Evolutionary conservation across 805 yeast genomes (phyloP), one percentile per base, ranked within the genome.

Genomic region (Metschnikowia kunwiensis): DNA sequence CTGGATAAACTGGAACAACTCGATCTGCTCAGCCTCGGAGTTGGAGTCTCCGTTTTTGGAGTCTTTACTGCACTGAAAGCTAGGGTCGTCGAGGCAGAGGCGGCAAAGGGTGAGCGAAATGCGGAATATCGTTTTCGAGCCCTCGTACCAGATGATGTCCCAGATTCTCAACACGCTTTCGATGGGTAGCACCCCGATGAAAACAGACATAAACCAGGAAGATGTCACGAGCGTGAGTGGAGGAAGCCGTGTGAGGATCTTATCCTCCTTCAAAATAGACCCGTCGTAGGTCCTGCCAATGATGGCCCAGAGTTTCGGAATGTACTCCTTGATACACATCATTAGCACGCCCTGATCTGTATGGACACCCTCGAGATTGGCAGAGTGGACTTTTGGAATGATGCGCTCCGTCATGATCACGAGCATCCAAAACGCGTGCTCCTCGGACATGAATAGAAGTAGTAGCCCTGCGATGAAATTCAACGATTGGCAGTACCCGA

Each of bases 171-270:
- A 65, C 7, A 87, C 82, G 0, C 94, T 77, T 54, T 93, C 97
- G 15, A 87, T 78, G 0, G 98, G 98, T 17, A 93, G 61, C 1
- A 82, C 78, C 0, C 95, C 96, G 23, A 93, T 87, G 61, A 85
- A 93, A n/a, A 86, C 76, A 51, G 96, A 85, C 97, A 93, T 91
- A 55, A 93, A 93, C 98, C 98, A 93, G 36, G 95, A 80, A 0
- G 96, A 91, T 1, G 97, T 93, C 48, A 95, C 93, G 30, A 93
- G 70, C 1, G 96, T 85, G 4, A 93, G 75, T 2, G 97, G 95
- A 1, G 98, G 97, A 28, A 89, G 63, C 47, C 83, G 81, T 11
- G 77, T 71, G 21, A 91, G 69, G 42, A 86, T 80, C 52, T 74
- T 70, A 50, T 60, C 70, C 22, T 61, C 70, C 34, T 60, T 64